Conservation (phyloP, 2,329 filamentous ascomycete genomes). For the Xylogone sp. region DNA sequence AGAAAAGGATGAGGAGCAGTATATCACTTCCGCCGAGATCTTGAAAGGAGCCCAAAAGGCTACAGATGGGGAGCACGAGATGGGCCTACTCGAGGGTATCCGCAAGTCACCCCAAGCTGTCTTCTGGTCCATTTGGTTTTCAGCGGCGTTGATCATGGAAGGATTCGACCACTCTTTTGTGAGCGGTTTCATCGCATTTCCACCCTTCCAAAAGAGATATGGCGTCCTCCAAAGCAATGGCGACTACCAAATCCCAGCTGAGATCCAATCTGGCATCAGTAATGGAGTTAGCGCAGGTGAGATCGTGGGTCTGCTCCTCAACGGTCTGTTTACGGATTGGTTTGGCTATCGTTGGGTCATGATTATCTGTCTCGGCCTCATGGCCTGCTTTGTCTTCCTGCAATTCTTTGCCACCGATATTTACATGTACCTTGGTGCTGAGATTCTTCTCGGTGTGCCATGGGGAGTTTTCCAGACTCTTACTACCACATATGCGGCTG, state of each 20-base stretch:
- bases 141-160: conserved; percentile 49
- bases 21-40: conserved; percentile 1
- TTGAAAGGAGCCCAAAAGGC: conserved; percentile 6
- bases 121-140: conserved; percentile 38
- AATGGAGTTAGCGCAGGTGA: conserved; percentile 37
- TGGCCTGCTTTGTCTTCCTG: conserved; percentile 40
- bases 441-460: conserved; percentile 42
- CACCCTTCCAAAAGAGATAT: conserved; percentile 27
- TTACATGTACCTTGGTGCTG: conserved; percentile 37
- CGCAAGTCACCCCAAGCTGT: conserved; percentile 30
- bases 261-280: conserved; percentile 38
- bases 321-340: conserved; percentile 37
- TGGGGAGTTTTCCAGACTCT: conserved; percentile 48
- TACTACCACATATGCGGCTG: conserved; percentile 30
- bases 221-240: conserved; percentile 35
- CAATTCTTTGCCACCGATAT: conserved; percentile 44
- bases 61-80: conserved; percentile 16
- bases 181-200: conserved; percentile 36
- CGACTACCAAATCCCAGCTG: conserved; percentile 23
- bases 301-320: conserved; percentile 37
- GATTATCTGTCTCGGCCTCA: conserved; percentile 36
- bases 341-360: conserved; percentile 43
- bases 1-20: conserved; percentile 3
- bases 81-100: conserved; percentile 17
- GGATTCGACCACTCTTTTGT: conserved; percentile 58